A percentile compares a stretch with the other conserved stretches of the same genome.
Conservation (phyloP, 805 yeast genomes). For the Starmerella lactis-condensi region DNA sequence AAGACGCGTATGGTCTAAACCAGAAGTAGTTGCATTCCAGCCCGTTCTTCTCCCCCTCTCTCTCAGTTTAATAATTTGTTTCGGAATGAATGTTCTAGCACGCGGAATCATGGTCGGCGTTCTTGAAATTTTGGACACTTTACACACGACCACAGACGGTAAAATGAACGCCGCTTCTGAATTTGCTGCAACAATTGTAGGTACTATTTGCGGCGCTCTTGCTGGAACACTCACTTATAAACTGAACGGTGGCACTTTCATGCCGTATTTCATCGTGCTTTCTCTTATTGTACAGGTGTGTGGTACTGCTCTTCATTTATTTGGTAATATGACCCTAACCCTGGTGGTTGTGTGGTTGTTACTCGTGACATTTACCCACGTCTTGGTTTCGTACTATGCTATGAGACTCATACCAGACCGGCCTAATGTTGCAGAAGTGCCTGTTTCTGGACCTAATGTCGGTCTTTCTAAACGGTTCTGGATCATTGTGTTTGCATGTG, state of each 20-base stretch:
- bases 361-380: constrained; percentile 1
- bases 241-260: constrained; percentile 12
- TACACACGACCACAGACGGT: constrained; percentile 3
- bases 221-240: constrained; percentile 11
- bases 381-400: too few species aligned
- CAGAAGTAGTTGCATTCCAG: constrained; percentile 15
- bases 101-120: constrained; percentile 12
- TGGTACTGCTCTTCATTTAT: too few species aligned
- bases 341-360: constrained; percentile 8
- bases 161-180: constrained; percentile 8
- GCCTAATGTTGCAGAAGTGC: constrained; percentile 1
- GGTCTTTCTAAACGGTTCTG: neutral
- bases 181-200: constrained; percentile 9
- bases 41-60: constrained; percentile 12
- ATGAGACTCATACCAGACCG: neutral
- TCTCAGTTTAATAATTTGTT: constrained; percentile 9
- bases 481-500: neutral
- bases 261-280: too few species aligned
- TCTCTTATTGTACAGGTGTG: too few species aligned
- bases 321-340: constrained; percentile 3
- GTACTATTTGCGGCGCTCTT: constrained; percentile 11
- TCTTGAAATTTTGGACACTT: constrained; percentile 15
- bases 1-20: constrained; percentile 17
- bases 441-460: neutral
- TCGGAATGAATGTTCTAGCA: constrained; percentile 12